These are phyloP conservation scores for Ramularia endophylla DNA, from an alignment of 2,329 filamentous ascomycete species.

Conservation along the genomic window DNA sequence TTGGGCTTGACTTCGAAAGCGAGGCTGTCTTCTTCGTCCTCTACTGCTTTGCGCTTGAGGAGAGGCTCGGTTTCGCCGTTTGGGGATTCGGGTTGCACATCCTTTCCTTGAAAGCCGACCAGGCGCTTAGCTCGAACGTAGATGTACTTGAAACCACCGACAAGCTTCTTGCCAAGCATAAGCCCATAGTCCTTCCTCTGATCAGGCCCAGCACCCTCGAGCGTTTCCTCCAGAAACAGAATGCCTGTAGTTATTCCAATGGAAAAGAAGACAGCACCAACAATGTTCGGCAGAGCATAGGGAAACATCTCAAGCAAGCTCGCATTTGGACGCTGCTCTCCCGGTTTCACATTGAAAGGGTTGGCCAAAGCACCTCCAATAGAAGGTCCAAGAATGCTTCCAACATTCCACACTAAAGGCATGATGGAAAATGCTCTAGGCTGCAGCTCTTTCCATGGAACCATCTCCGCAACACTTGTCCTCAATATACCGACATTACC, in stretches of 20 bases:
- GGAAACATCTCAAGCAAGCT: constrained; percentile 70
- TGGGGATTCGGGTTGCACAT: constrained; percentile 1
- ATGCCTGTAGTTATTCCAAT: constrained; percentile 67
- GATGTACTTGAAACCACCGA: constrained; percentile 21
- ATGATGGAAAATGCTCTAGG: constrained; percentile 87
- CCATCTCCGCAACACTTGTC: constrained; percentile 81
- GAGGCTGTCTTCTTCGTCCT: constrained; percentile 17
- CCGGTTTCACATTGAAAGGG: constrained; percentile 68
- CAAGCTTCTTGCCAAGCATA: constrained; percentile 62
- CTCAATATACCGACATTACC: constrained; percentile 82
- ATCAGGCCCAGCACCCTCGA: constrained; percentile 57
- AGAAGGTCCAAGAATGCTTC: constrained; percentile 78
- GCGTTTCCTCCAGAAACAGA: constrained; percentile 81
- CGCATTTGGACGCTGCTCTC: constrained; percentile 37
- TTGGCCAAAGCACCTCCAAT: constrained; percentile 84
- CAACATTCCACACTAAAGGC: constrained; percentile 85
- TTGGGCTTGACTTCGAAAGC: constrained; percentile 16
- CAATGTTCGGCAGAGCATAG: constrained; percentile 77
- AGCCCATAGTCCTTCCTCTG: constrained; percentile 69
- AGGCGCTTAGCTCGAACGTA: constrained; percentile 14
- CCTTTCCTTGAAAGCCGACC: constrained; percentile 7
- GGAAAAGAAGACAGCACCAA: constrained; percentile 70
- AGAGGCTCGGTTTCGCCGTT: constrained; percentile 23
- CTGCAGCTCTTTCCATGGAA: constrained; percentile 78
- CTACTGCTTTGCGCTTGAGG: constrained; percentile 16